Base-by-base conservation (phyloP, 2,329 filamentous ascomycete species). In the Fusarium torreyae region DNA sequence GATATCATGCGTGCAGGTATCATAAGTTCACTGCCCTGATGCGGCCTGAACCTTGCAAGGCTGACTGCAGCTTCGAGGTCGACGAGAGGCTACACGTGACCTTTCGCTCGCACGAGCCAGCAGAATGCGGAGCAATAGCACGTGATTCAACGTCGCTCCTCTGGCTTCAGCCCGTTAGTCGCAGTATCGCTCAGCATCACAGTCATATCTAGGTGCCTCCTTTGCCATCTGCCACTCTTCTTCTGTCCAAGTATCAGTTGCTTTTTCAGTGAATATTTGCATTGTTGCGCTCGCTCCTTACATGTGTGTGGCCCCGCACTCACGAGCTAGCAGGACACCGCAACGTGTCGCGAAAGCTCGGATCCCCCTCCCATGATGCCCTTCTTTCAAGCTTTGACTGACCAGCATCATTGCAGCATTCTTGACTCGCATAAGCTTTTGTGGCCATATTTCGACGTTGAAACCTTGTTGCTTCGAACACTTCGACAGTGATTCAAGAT, bases 241-340 rank as follows among this genome's bases (percentile, higher is more conserved):
- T 78, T 81, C 77, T 76, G 76, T 75, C 63, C 67, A 76, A 80
- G 76, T 80, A 81, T 80, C 71, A 75, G 77, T 81, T 81, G 77
- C 74, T 74, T 74, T 60, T 77, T 73, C 73, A 79, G 75, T 76
- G 70, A 75, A 77, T 77, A 78, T 76, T 63, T 70, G 71, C 66
- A 67, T 63, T 68, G 66, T 72, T 70, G 74, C 76, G 69, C 74
- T 72, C 80, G 69, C 74, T 79, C 75, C 67, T 79, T 79, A 71
- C 74, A 75, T 80, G 77, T 73, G 74, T 69, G 71, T 70, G 56
- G 57, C 68, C 65, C 60, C 63, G 54, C 53, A 60, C 40, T 15
- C 40, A 39, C 51, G 49, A 52, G 59, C 55, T 61, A 51, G 43
- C 40, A 54, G 59, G 68, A 67, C 69, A 71, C 45, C 61, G 57